Base-by-base conservation (phyloP, 305 asterid species). In the Fraxinus albicans region DNA sequence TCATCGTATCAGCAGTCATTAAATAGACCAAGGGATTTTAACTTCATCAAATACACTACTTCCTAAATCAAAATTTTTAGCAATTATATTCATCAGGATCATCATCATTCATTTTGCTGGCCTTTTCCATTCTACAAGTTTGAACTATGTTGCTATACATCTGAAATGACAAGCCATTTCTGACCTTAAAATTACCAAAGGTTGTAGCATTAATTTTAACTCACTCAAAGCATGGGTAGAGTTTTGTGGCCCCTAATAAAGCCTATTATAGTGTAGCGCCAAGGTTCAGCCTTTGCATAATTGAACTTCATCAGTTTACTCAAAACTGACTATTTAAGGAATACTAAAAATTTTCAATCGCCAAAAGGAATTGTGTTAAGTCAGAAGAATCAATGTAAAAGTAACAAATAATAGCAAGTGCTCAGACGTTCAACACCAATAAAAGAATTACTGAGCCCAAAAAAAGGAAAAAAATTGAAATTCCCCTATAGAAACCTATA, bases 401-500 rank as follows among this genome's bases (percentile, higher is more conserved):
- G 8, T 0, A 70, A 70, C 29, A 2, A 70, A 70, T 15, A 70
- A 70, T 31, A 70, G 40, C 8, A 31, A 1, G 1, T 15, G 4
- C 38, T 70, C 76, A 29, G 38, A 69, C 23, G 42, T 10, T 69
- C 44, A 38, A 38, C 44, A 38, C 44, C 75, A 27, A 69, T 8
- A 12, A 69, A 82, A 77, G 50, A 29, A 79, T 80, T 44, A 80
- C 58, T 19, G 35, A n/a, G 79, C 33, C 47, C 74, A 74, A 8
- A 67, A 50, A 21, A 9, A 63, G 6, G 3, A 58, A 25, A 81
- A 1, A 15, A 47, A 25, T 65, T 76, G 42, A 79, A 80, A 47
- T 77, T 53, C 69, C 81, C 82, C 34, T 36, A 75, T 79, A 79
- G 70, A 80, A 85, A 76, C 33, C 73, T 70, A 81, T 31, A 63